Evolutionary conservation across 2,329 filamentous ascomycete species (phyloP), one percentile per base, ranked within the genome.

Genomic region (Colletotrichum gloeosporioides): DNA sequence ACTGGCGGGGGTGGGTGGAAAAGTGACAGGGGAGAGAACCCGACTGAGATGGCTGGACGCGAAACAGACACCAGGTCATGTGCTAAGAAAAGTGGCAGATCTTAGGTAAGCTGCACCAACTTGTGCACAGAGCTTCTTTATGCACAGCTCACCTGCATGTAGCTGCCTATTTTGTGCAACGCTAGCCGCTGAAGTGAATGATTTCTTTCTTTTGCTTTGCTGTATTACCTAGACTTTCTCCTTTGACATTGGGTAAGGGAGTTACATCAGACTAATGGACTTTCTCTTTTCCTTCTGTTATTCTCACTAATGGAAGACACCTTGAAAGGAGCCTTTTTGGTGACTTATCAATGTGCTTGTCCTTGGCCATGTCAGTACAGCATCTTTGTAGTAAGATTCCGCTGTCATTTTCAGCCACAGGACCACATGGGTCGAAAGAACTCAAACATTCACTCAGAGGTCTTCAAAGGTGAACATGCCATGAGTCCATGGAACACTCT

Each of bases 1-100:
- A 53, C 44, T 13, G 10, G 36, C 15, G 16, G 62, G 44, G 57
- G 16, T 9, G 25, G 13, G 22, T 57, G 29, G 25, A n/a, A 16
- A 31, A 7, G 39, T n/a, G 63, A 27, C 62, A 5, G 39, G 57
- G 59, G 22, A 18, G 57, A 31, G 5, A 13, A 49, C n/a, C 44
- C n/a, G n/a, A 22, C 10, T 25, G 18, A 53, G 53, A 44, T 27
- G 25, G 36, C 25, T 29, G 15, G 25, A 39, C 27, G 29, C 22
- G 13, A 71, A 25, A 44, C 31, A 34, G 25, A 39, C 73, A 32
- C 71, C 55, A 72, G 32, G 32, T 71, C 69, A 71, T 32, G 13
- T 71, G 69, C 59, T 36, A 3, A 36, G 16, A 22, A 18, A 63
- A 18, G 16, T 63, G 18, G 8, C 4, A 59, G 16, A 4, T 27